A percentile compares a stretch with the other conserved stretches of the same genome.
These are phyloP conservation scores for Corylus heterophylla DNA, from an alignment of 306 rosid species.

Conservation along the genomic window DNA sequence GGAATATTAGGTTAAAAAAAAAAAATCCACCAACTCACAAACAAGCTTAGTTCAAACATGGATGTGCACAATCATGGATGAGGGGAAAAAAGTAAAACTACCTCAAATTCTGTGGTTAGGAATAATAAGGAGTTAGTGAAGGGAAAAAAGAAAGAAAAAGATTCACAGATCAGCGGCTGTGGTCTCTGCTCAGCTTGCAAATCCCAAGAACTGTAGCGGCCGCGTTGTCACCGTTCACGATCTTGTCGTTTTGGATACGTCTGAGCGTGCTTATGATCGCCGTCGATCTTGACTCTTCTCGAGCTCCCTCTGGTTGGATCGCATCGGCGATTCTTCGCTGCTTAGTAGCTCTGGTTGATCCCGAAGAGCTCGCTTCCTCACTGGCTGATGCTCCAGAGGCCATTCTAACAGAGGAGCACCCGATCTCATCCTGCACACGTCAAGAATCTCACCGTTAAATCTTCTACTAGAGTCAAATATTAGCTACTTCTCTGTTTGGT, in stretches of 20 bases:
- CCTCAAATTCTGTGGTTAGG: neutral
- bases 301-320: neutral
- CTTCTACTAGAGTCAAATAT: neutral
- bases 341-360: conserved; percentile 31
- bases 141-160: neutral
- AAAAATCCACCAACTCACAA: neutral
- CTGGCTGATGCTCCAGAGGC: neutral
- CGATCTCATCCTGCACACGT: conserved; percentile 35
- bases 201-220: conserved; percentile 38
- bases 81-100: neutral
- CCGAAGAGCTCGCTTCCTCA: conserved; percentile 31
- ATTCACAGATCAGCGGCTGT: conserved; percentile 14
- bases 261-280: conserved; percentile 35
- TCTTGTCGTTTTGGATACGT: conserved; percentile 24
- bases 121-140: neutral
- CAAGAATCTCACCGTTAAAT: neutral
- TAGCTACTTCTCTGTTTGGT: conserved; percentile 1
- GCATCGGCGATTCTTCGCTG: conserved; percentile 23
- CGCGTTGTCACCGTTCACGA: conserved; percentile 12
- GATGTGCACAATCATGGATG: neutral
- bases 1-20: neutral
- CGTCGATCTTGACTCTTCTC: conserved; percentile 27
- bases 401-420: conserved; percentile 4
- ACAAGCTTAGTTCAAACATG: neutral
- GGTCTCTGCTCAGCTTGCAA: conserved; percentile 41